Evolutionary conservation across 2,329 filamentous ascomycete species (phyloP).

Genomic region (Aspergillus sp.): DNA sequence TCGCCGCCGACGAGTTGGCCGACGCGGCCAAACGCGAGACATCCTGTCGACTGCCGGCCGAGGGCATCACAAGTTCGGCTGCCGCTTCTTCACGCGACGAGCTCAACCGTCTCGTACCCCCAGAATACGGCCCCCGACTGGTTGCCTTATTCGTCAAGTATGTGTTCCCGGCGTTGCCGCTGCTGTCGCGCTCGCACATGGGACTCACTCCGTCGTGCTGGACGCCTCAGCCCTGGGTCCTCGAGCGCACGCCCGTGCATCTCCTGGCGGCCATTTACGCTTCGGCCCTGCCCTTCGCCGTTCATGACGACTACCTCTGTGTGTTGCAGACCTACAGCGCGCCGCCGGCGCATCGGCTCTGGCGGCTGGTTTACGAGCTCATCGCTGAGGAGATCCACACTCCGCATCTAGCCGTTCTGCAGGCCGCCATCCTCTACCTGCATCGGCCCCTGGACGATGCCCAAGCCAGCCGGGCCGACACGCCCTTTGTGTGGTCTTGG

Average conservation of each 20-base stretch:
- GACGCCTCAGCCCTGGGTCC: conserved; percentile 18
- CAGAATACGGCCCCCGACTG: conserved; percentile 24
- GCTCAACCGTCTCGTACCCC: conserved; percentile 21
- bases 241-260: conserved; percentile 25
- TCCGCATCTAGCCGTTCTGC: conserved; percentile 31
- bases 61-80: neutral
- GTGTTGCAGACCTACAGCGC: conserved; percentile 28
- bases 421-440: conserved; percentile 34
- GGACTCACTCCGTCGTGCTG: conserved; percentile 19
- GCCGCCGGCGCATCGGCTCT: conserved; percentile 25
- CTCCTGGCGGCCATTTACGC: conserved; percentile 35
- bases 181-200: conserved; percentile 33
- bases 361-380: conserved; percentile 33
- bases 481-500: conserved; percentile 39
- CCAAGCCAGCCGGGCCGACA: conserved; percentile 29
- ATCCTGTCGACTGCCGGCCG: conserved; percentile 3
- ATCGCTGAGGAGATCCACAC: conserved; percentile 33
- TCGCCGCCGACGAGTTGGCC: conserved; percentile 23
- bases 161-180: conserved; percentile 30
- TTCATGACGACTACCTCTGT: conserved; percentile 31
- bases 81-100: conserved; percentile 17
- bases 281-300: conserved; percentile 32
- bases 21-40: conserved; percentile 21
- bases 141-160: conserved; percentile 30
- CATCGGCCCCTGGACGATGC: conserved; percentile 25